Conservation (phyloP, 345 rosid genomes). For the Aethionema arabicum region DNA sequence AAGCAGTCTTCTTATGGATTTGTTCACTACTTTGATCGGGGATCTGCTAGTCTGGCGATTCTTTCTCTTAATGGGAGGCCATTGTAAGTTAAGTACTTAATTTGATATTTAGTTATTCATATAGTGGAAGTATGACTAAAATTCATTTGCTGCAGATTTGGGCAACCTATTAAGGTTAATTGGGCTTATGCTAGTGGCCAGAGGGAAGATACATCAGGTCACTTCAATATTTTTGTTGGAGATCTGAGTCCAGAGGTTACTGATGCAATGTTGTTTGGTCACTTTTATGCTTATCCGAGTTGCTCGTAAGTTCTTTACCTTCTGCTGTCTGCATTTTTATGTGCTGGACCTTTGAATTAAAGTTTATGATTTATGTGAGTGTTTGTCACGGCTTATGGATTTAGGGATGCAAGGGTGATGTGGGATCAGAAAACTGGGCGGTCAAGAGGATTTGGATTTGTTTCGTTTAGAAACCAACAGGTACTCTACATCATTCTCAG, state of each 20-base stretch:
- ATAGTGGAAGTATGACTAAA: background rate
- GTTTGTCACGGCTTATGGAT: background rate
- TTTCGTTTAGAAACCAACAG: slow-evolving; percentile 63
- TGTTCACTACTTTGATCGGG: slow-evolving; percentile 73
- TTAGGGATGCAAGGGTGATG: slow-evolving; percentile 60
- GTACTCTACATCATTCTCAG: slow-evolving; percentile 22
- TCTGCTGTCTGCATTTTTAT: slow-evolving; percentile 3
- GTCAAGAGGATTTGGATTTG: slow-evolving; percentile 50
- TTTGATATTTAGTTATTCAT: background rate
- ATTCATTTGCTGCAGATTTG: slow-evolving; percentile 50
- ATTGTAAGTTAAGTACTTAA: slow-evolving; percentile 44
- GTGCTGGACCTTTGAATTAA: background rate
- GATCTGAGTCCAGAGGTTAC: slow-evolving; percentile 79
- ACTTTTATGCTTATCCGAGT: slow-evolving; percentile 57
- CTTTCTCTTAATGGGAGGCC: slow-evolving; percentile 74
- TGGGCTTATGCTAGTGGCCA: slow-evolving; percentile 39
- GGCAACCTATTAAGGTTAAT: slow-evolving; percentile 22
- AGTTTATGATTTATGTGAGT: background rate
- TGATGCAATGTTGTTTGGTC: slow-evolving; percentile 64
- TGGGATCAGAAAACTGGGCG: no score
- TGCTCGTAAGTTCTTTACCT: slow-evolving; percentile 54
- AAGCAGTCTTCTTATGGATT: slow-evolving; percentile 82
- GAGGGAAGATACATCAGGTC: slow-evolving; percentile 85
- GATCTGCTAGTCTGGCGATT: slow-evolving; percentile 72
- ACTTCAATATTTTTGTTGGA: slow-evolving; percentile 65